Percentiles rank a stretch among this genome's conserved stretches.
Evolutionary conservation across 2,329 filamentous ascomycete species (phyloP).

Genomic region (Neonectria faginata): DNA sequence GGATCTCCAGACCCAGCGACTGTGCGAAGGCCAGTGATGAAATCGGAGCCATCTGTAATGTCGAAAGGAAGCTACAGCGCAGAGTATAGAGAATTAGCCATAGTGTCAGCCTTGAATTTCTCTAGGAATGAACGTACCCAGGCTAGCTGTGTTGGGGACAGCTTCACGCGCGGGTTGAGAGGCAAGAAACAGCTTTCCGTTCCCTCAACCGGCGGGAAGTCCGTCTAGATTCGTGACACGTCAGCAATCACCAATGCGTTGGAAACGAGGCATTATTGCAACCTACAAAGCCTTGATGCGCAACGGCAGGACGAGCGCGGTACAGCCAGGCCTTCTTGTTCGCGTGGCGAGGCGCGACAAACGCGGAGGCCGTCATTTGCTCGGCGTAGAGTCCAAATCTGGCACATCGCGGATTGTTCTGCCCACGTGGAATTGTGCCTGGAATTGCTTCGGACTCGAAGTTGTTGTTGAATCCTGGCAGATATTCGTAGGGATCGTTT

Average conservation of each 20-base stretch:
- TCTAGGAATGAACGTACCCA: slow-evolving; percentile 32
- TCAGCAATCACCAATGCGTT: background rate
- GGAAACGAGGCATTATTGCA: fast-evolving
- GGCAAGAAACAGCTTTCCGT: slow-evolving; percentile 44
- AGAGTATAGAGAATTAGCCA: fast-evolving
- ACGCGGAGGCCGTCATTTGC: slow-evolving; percentile 55
- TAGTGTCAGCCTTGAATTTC: fast-evolving
- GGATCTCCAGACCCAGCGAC: slow-evolving; percentile 63
- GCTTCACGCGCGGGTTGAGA: slow-evolving; percentile 37
- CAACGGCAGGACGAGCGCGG: slow-evolving; percentile 46
- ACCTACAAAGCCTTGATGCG: slow-evolving; percentile 47
- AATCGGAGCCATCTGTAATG: slow-evolving; percentile 52
- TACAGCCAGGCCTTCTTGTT: slow-evolving; percentile 51
- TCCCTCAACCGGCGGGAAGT: slow-evolving; percentile 40
- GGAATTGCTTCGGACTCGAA: slow-evolving; percentile 58
- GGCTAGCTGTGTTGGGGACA: slow-evolving; percentile 42
- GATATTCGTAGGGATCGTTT: slow-evolving; percentile 63
- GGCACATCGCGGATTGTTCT: slow-evolving; percentile 57
- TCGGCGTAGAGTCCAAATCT: slow-evolving; percentile 55
- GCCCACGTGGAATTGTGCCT: slow-evolving; percentile 59
- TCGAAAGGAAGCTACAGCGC: slow-evolving; percentile 47
- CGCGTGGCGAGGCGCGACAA: slow-evolving; percentile 46
- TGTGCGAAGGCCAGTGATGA: slow-evolving; percentile 57
- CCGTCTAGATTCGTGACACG: slow-evolving; percentile 25
- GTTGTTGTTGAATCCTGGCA: slow-evolving; percentile 66